Evolutionary conservation across 2,329 filamentous ascomycete genomes (phyloP), one percentile per base, ranked within the genome.

Genomic region (Colletotrichum horii): DNA sequence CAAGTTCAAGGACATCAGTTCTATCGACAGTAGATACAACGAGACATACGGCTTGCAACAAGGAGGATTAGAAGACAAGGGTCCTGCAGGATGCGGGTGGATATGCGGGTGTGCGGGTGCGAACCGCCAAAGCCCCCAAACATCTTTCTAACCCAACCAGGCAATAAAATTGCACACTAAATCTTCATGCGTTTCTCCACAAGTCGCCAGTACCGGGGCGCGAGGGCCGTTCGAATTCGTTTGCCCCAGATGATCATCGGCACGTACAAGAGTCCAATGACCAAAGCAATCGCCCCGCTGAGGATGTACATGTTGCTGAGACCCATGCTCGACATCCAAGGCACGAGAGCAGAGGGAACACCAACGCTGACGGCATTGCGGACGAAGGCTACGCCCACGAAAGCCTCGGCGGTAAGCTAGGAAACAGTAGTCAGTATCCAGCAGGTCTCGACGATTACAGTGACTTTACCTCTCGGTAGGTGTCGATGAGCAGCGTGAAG

Each of bases 401-500:
- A 83, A 0, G 83, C 79, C 55, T 82, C 78, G 4, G 78, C 80
- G 7, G 80, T 79, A 8, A 81, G 75, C 80, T 81, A 5, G 22
- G n/a, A 26, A 22, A 22, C 4, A 19, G 14, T 4, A 26, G 30
- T 61, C 32, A 64, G 30, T 15, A 64, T 4, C 16, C 2, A 16
- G 61, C 8, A 14, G 22, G 58, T 3, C 11, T 32, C 8, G 12
- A 15, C 3, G 61, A n/a, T n/a, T 15, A 8, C 9, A 28, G 19
- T 36, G 11, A 12, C 22, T 77, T 71, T 78, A 85, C 84, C 70
- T 84, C 82, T 62, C 80, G 79, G 55, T 86, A 86, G 19, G 81
- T 81, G 48, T 85, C 83, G 66, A 83, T 83, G 1, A 83, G 77
- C 26, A 84, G 79, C 1, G 83, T 82, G n/a, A 85, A 77, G 9